Base-by-base conservation (phyloP, 352 stramenopile species). In the Phytophthora europaea region DNA sequence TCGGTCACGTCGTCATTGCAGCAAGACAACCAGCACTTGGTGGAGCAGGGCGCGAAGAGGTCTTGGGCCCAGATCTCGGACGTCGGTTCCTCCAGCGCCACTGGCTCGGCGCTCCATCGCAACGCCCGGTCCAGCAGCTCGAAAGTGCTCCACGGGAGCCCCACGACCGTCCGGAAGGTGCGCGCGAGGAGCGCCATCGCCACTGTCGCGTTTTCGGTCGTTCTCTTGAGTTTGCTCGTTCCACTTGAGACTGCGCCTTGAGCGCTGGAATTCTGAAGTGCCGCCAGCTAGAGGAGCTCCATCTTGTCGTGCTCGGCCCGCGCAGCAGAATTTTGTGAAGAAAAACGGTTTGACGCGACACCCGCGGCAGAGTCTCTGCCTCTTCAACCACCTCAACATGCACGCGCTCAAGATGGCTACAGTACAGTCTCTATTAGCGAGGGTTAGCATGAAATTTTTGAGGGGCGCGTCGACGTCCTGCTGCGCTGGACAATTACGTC, bases 131-230 rank as follows among this genome's bases (percentile, higher is more conserved):
- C 50, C 66, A 78, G 51, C 50, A 75, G 50, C 28, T 59, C 50
- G 15, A 78, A 23, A 31, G 67, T 66, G 23, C 51, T 72, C 59
- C 61, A 69, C n/a, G 72, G 61, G 7, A 78, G 36, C 10, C 28
- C 50, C 40, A 72, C 53, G 5, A 75, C 51, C 8, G 47, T 56
- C 51, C 45, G 55, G 56, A 72, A 68, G 22, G 61, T 78, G 54
- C 56, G 40, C 45, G 43, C 66, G 50, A 78, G 51, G 72, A 78
- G 66, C 59, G 72, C 54, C 67, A 78, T 72, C 34, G 67, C 60
- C 31, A 61, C 61, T 65, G 62, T 45, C 33, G 45, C 23, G 51
- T 76, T 72, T 61, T 57, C 65, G 10, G 22, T 60, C 70, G 70
- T 73, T 76, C 63, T 76, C n/a, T 68, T 28, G 18, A 52, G 33